Percentiles rank a stretch among this genome's conserved stretches.
Evolutionary conservation across 345 rosid genomes (phyloP).

Genomic region (Arabidopsis suecica): DNA sequence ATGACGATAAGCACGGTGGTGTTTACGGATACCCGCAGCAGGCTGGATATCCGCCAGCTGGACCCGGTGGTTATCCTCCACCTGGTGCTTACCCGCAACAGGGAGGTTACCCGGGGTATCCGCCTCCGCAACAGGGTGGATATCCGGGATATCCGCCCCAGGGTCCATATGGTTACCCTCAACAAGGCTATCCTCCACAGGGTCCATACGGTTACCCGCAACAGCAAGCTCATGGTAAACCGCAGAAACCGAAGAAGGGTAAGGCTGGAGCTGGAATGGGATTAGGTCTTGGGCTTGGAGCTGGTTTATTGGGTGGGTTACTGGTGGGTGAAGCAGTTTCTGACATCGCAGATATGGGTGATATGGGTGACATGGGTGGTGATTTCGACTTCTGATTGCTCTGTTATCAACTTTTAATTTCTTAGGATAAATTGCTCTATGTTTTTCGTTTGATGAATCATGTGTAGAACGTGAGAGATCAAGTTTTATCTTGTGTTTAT

Average conservation of each 20-base stretch:
- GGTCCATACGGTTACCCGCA: constrained; percentile 45
- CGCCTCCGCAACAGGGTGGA: constrained; percentile 44
- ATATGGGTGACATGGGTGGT: constrained; percentile 43
- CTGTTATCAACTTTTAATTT: constrained; percentile 23
- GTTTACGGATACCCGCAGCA: constrained; percentile 33
- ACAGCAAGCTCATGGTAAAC: constrained; percentile 37
- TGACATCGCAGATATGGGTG: constrained; percentile 42
- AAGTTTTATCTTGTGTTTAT: constrained; percentile 16
- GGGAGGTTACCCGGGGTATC: constrained; percentile 35
- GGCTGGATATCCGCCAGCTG: constrained; percentile 29
- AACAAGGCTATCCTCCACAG: constrained; percentile 41
- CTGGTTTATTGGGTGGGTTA: constrained; percentile 49
- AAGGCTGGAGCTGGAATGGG: constrained; percentile 44
- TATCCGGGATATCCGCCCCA: constrained; percentile 47
- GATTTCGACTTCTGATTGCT: constrained; percentile 44
- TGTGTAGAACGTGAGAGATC: constrained; percentile 25
- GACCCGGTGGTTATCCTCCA: constrained; percentile 36
- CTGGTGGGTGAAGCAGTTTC: constrained; percentile 43
- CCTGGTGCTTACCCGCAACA: constrained; percentile 39
- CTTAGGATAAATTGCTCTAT: background rate
- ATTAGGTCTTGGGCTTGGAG: constrained; percentile 49
- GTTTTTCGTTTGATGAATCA: constrained; percentile 22
- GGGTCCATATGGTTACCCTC: constrained; percentile 44
- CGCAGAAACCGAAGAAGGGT: constrained; percentile 49
- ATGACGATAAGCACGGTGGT: constrained; percentile 41